Conservation (phyloP, 352 stramenopile species). For the Globisporangium paddicum region DNA sequence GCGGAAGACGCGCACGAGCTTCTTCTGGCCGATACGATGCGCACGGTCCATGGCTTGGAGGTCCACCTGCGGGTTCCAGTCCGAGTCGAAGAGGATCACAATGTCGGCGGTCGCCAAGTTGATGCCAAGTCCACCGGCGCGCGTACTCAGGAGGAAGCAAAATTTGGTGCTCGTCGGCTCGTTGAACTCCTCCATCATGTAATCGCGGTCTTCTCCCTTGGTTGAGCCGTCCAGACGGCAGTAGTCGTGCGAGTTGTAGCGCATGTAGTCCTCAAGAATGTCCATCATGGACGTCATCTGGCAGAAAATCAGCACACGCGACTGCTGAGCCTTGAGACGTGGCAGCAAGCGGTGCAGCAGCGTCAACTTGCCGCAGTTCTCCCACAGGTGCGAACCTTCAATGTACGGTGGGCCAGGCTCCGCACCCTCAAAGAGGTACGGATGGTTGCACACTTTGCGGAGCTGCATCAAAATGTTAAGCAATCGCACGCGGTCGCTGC, state of each 20-base stretch:
- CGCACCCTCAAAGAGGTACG: conserved; percentile 99
- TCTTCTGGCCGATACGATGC: conserved; percentile 98
- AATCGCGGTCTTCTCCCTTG: conserved; percentile 82
- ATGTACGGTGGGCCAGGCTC: conserved; percentile 96
- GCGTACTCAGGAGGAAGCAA: conserved; percentile 96
- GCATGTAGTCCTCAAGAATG: conserved; percentile 99
- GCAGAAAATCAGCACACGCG: conserved; percentile 98
- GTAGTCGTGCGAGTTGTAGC: conserved; percentile 82
- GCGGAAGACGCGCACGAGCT: conserved; percentile 97
- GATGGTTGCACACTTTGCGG: conserved; percentile 99
- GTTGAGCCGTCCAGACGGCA: conserved; percentile 81
- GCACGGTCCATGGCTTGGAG: conserved; percentile 98
- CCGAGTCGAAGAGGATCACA: conserved; percentile 97
- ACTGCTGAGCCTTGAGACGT: conserved; percentile 83
- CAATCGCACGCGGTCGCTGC: conserved; percentile 92
- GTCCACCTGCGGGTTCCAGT: conserved; percentile 99
- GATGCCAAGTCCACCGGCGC: conserved; percentile 95
- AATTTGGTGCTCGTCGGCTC: conserved; percentile 95
- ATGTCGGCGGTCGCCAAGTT: conserved; percentile 99
- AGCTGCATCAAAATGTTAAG: conserved; percentile 99
- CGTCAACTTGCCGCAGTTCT: conserved; percentile 98
- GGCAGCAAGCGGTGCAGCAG: conserved; percentile 94
- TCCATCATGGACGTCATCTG: conserved; percentile 99
- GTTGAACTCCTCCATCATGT: conserved; percentile 99
- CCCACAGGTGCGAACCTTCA: conserved; percentile 97